Evolutionary conservation across 2,329 filamentous ascomycete species (phyloP).

Genomic region (Zymoseptoria pseudotritici): DNA sequence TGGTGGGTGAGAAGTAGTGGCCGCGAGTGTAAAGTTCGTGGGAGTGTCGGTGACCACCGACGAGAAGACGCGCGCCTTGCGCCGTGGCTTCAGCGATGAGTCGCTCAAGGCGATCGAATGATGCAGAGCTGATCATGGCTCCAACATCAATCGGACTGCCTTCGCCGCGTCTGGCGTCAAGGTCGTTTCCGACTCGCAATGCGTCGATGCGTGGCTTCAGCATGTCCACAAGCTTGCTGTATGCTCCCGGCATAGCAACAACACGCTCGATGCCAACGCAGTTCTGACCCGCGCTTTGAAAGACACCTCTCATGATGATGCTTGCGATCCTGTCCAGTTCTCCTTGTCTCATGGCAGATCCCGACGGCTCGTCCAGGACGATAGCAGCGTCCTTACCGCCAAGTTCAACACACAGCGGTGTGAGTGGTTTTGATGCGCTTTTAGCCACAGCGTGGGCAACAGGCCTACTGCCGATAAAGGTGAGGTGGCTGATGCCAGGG

Average conservation of each 20-base stretch:
- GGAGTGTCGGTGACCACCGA: constrained; percentile 62
- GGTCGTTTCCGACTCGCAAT: constrained; percentile 66
- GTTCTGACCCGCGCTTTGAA: constrained; percentile 94
- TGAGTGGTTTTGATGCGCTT: constrained; percentile 78
- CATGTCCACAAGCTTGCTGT: constrained; percentile 62
- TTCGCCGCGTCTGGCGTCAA: constrained; percentile 40
- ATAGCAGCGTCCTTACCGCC: constrained; percentile 93
- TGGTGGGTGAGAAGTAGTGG: constrained; percentile 87
- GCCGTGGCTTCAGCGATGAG: constrained; percentile 71
- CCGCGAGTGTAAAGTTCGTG: constrained; percentile 70
- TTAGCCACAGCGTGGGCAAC: constrained; percentile 84
- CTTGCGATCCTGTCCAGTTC: constrained; percentile 66
- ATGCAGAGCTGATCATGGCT: constrained; percentile 74
- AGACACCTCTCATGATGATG: constrained; percentile 83
- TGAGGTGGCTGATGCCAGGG: constrained; percentile 75
- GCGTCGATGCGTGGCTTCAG: constrained; percentile 67
- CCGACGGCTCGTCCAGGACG: constrained; percentile 67
- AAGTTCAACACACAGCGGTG: constrained; percentile 80
- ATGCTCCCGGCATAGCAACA: constrained; percentile 69
- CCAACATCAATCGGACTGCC: constrained; percentile 63
- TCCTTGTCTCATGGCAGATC: constrained; percentile 37
- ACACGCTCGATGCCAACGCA: constrained; percentile 96
- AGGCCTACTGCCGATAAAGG: constrained; percentile 85
- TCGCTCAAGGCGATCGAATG: constrained; percentile 67
- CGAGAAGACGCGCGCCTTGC: constrained; percentile 71